Evolutionary conservation across 1,284 basidiomycete species (phyloP).

Genomic region (Malassezia brasiliensis): DNA sequence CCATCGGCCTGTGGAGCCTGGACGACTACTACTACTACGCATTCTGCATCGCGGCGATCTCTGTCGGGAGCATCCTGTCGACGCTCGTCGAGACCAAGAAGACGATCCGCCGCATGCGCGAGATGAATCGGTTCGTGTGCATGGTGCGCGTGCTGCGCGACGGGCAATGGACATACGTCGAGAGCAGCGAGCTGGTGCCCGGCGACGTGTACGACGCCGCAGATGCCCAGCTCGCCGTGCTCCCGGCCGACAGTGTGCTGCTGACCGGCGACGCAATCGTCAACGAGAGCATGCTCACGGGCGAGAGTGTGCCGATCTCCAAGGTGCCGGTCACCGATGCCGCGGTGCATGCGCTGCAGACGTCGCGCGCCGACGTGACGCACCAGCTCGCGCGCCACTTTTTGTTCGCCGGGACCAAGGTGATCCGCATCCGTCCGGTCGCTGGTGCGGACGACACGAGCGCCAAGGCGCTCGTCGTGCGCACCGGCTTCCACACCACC

Average conservation of each 20-base stretch:
- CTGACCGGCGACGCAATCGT: slow-evolving; percentile 92
- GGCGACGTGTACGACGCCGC: slow-evolving; percentile 88
- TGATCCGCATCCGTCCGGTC: slow-evolving; percentile 67
- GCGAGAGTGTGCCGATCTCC: slow-evolving; percentile 85
- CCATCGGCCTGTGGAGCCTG: slow-evolving; percentile 82
- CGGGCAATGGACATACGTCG: slow-evolving; percentile 52
- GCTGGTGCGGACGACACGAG: slow-evolving; percentile 49
- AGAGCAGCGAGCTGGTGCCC: slow-evolving; percentile 75
- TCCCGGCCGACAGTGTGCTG: slow-evolving; percentile 85
- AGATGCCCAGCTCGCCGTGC: slow-evolving; percentile 61
- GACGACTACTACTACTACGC: slow-evolving; percentile 92
- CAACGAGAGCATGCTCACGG: slow-evolving; percentile 97
- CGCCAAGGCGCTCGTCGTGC: slow-evolving; percentile 77
- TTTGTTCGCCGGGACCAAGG: slow-evolving; percentile 80
- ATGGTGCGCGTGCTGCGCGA: slow-evolving; percentile 64
- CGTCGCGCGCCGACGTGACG: slow-evolving; percentile 51
- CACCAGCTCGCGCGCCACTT: slow-evolving; percentile 73
- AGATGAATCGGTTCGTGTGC: slow-evolving; percentile 89
- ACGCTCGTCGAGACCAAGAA: slow-evolving; percentile 80
- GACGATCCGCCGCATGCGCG: slow-evolving; percentile 84
- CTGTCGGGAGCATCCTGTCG: slow-evolving; percentile 69
- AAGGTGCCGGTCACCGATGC: slow-evolving; percentile 59
- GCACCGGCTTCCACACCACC: slow-evolving; percentile 93
- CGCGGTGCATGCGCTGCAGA: slow-evolving; percentile 26
- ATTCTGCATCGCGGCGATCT: slow-evolving; percentile 90